Evolutionary conservation across 176 grass and related monocot genomes (phyloP).

Genomic region (Dactylis glomerata): DNA sequence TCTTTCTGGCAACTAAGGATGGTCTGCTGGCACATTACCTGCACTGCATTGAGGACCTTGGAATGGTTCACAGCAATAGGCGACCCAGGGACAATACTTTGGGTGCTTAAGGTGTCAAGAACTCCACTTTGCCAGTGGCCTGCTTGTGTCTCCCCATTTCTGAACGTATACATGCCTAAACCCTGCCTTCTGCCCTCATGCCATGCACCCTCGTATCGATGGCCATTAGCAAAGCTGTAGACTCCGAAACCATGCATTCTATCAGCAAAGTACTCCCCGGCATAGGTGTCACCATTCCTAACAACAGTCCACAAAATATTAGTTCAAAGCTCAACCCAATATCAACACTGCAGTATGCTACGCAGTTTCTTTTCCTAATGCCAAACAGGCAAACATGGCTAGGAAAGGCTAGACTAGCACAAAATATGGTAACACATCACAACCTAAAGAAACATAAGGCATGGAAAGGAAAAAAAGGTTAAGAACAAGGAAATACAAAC

Average conservation of each 20-base stretch:
- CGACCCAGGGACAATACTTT: constrained; percentile 63
- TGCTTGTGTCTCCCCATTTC: constrained; percentile 94
- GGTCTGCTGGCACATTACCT: constrained; percentile 47
- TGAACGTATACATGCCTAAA: constrained; percentile 97
- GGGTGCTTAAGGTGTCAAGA: constrained; percentile 82
- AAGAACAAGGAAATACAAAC: neutral
- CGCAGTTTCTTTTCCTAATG: neutral
- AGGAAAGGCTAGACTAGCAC: neutral
- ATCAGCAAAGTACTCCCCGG: constrained; percentile 97
- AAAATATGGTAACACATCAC: neutral
- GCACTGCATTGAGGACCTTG: constrained; percentile 89
- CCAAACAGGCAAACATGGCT: neutral
- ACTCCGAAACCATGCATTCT: constrained; percentile 98
- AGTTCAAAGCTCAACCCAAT: constrained; percentile 16
- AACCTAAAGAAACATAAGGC: constrained; percentile 2
- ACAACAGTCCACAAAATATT: constrained; percentile 33
- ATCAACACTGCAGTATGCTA: neutral
- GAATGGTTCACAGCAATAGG: constrained; percentile 84
- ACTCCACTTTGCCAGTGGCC: constrained; percentile 97
- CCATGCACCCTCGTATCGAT: constrained; percentile 96
- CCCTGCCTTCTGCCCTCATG: constrained; percentile 94
- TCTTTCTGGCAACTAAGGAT: constrained; percentile 1
- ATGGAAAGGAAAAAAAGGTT: neutral
- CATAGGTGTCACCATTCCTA: constrained; percentile 90
- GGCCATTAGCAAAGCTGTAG: constrained; percentile 96